Evolutionary conservation across 2,329 filamentous ascomycete genomes (phyloP).

Genomic region (Hypoxylon sp.): DNA sequence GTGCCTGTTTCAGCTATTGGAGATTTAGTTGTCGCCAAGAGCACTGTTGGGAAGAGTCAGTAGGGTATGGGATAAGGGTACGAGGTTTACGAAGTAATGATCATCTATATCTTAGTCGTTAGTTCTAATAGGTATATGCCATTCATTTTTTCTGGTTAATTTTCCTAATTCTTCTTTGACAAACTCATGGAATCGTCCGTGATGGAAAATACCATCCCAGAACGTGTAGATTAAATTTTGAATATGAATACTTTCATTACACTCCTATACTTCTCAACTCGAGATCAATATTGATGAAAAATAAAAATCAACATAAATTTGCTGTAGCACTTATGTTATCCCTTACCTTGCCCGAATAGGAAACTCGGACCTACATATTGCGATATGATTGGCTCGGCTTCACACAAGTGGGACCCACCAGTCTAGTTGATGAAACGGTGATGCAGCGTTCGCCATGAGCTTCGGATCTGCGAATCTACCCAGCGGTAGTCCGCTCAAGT

Average conservation of each 20-base stretch:
- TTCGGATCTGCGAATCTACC: background rate
- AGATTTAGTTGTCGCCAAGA: slow-evolving; percentile 44
- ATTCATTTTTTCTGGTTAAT: background rate
- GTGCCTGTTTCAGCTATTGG: slow-evolving; percentile 38
- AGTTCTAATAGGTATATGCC: slow-evolving; percentile 13
- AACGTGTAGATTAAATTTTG: background rate
- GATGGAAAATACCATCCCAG: background rate
- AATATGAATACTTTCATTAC: background rate
- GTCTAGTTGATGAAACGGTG: background rate
- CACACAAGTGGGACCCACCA: background rate
- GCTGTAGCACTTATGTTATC: background rate
- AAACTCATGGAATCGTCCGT: background rate
- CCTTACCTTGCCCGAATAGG: slow-evolving; percentile 3
- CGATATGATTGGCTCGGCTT: slow-evolving; percentile 3
- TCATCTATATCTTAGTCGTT: slow-evolving; percentile 6
- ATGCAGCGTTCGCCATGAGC: background rate
- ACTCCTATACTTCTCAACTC: background rate
- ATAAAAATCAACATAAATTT: background rate
- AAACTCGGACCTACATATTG: background rate
- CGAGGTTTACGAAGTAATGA: slow-evolving; percentile 15
- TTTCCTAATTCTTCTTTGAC: background rate
- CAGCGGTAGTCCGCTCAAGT: slow-evolving; percentile 1
- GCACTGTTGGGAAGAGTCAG: slow-evolving; percentile 38
- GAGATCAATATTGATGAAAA: background rate
- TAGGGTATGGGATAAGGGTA: slow-evolving; percentile 7